These are phyloP conservation scores for Tricharina praecox DNA, from an alignment of 495 filamentous ascomycete species.

Conservation along the genomic window DNA sequence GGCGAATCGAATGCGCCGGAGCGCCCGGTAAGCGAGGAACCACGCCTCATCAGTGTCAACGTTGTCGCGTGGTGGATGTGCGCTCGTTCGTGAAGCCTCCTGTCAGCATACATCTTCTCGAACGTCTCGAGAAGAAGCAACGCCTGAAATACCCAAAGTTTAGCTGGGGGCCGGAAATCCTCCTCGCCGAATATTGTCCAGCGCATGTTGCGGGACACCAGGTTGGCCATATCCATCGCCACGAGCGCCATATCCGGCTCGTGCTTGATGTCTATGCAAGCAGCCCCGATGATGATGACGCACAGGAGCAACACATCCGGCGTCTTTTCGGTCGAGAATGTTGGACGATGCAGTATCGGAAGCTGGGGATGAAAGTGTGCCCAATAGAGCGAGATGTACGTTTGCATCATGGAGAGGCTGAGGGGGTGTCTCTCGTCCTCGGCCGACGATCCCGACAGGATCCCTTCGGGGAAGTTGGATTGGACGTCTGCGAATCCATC, in stretches of 20 bases:
- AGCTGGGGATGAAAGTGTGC: slow-evolving; percentile 85
- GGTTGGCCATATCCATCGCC: slow-evolving; percentile 63
- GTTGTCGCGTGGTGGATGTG: slow-evolving; percentile 97
- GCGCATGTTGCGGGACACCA: slow-evolving; percentile 76
- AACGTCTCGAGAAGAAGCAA: slow-evolving; percentile 78
- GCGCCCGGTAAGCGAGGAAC: slow-evolving; percentile 74
- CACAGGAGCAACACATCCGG: slow-evolving; percentile 73
- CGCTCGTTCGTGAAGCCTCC: slow-evolving; percentile 80
- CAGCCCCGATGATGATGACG: slow-evolving; percentile 88
- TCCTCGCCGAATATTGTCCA: slow-evolving; percentile 78
- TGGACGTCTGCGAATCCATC: slow-evolving; percentile 30
- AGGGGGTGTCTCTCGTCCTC: slow-evolving; percentile 48
- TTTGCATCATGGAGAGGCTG: slow-evolving; percentile 85
- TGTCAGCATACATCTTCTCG: slow-evolving; percentile 91
- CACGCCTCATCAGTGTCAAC: slow-evolving; percentile 84
- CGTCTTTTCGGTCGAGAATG: slow-evolving; percentile 73
- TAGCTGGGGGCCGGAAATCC: slow-evolving; percentile 84
- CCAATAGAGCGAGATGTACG: slow-evolving; percentile 89
- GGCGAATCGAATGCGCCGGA: slow-evolving; percentile 60
- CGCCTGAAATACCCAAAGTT: slow-evolving; percentile 95
- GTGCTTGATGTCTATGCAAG: slow-evolving; percentile 67
- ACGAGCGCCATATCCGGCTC: slow-evolving; percentile 53
- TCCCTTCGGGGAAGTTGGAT: slow-evolving; percentile 1
- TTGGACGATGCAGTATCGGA: slow-evolving; percentile 85
- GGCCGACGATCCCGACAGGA: slow-evolving; percentile 1